These are phyloP conservation scores for Asterochloris sp. DNA, from an alignment of 139 green algal species.

Conservation along the genomic window DNA sequence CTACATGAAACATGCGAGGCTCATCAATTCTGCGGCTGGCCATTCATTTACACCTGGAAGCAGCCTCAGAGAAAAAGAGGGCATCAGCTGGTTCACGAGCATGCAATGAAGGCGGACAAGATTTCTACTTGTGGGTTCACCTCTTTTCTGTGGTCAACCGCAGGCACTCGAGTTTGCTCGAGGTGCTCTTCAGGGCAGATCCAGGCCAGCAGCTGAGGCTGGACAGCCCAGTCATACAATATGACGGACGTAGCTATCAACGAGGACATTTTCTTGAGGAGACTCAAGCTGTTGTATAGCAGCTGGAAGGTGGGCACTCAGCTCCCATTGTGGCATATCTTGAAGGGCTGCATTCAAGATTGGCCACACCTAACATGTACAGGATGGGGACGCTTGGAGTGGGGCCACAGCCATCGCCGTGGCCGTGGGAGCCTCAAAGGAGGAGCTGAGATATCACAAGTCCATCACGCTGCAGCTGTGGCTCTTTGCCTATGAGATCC, in stretches of 20 bases:
- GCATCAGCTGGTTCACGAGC: too few species aligned
- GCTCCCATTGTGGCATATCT: background rate
- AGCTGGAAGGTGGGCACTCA: constrained; percentile 53
- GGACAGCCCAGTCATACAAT: background rate
- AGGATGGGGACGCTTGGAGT: background rate
- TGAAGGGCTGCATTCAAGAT: background rate
- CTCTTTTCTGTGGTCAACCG: too few species aligned
- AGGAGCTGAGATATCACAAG: constrained; percentile 89
- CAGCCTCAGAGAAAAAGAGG: too few species aligned
- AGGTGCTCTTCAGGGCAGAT: too few species aligned
- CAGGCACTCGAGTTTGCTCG: too few species aligned
- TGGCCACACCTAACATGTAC: too few species aligned
- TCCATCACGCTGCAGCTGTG: constrained; percentile 86
- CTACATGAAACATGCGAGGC: too few species aligned
- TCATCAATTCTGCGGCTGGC: too few species aligned
- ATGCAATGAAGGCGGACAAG: too few species aligned
- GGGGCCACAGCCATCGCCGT: constrained; percentile 44
- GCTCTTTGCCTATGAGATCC: constrained; percentile 93
- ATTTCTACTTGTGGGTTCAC: too few species aligned
- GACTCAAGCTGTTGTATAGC: constrained; percentile 58
- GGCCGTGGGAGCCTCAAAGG: constrained; percentile 34
- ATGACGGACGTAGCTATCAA: constrained; percentile 35
- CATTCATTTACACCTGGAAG: too few species aligned
- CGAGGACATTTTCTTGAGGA: constrained; percentile 39
- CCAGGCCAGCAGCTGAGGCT: too few species aligned